Conservation (phyloP, 2,329 filamentous ascomycete genomes). For the Talaromyces amestolkiae region DNA sequence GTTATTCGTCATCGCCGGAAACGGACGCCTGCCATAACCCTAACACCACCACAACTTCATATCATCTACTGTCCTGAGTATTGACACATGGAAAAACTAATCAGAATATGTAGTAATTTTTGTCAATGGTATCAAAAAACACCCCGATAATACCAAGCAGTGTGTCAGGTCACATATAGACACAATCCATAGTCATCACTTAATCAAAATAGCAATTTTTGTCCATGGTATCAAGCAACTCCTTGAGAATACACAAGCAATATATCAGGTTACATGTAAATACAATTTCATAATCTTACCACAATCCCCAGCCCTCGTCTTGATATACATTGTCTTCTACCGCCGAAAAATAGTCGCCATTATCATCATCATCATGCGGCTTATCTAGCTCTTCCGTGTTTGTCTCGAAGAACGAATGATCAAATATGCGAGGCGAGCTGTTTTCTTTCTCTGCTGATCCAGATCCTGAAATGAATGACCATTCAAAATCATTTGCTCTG, state of each 20-base stretch:
- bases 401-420: not conserved
- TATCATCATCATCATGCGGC: not conserved
- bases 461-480: slow-evolving; percentile 14
- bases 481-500: slow-evolving; percentile 13
- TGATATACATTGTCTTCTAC: slow-evolving; percentile 17
- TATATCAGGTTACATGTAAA: not conserved
- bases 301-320: slow-evolving; percentile 16
- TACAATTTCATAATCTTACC: slow-evolving; percentile 9
- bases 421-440: not conserved
- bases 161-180: not conserved
- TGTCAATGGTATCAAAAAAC: not conserved
- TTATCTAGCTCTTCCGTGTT: not conserved
- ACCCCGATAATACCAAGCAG: not conserved
- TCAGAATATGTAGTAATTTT: not conserved
- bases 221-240: not conserved
- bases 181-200: not conserved
- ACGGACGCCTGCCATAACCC: slow-evolving; percentile 16
- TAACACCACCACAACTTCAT: not conserved
- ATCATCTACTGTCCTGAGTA: not conserved
- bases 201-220: not conserved
- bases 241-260: not conserved
- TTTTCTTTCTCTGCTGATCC: not conserved
- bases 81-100: not conserved
- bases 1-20: slow-evolving; percentile 18
- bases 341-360: slow-evolving; percentile 15